Conservation (phyloP, 805 yeast species). For the Wickerhamiella parazyma region DNA sequence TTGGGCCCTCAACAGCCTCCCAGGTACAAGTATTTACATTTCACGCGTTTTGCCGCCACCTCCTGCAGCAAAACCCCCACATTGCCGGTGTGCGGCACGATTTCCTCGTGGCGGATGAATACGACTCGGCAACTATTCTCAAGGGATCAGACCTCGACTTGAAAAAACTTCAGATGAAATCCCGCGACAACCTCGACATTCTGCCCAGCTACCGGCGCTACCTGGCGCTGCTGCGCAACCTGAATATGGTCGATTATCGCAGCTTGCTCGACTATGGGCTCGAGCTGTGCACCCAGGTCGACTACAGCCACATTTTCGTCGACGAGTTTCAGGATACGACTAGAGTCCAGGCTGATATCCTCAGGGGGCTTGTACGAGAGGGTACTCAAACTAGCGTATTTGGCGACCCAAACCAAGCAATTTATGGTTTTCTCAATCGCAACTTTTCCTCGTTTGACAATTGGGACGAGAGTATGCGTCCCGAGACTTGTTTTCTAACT, state of each 20-base stretch:
- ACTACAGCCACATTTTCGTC: constrained; percentile 58
- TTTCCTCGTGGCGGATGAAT: constrained; percentile 50
- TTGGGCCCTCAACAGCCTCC: not conserved
- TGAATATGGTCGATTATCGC: constrained; percentile 61
- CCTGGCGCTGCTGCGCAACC: constrained; percentile 32
- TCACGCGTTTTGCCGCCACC: constrained; percentile 63
- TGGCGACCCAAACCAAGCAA: constrained; percentile 95
- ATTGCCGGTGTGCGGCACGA: constrained; percentile 23
- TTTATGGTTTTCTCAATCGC: constrained; percentile 71
- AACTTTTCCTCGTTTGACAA: constrained; percentile 49
- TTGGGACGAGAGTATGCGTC: constrained; percentile 22
- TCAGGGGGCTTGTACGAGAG: constrained; percentile 31
- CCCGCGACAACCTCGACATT: not conserved
- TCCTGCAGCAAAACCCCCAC: constrained; percentile 26
- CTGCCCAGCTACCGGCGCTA: constrained; percentile 33
- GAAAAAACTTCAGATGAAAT: not conserved
- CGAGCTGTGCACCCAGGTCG: constrained; percentile 36
- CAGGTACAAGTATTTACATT: constrained; percentile 68
- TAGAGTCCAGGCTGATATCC: constrained; percentile 54
- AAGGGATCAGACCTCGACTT: constrained; percentile 24
- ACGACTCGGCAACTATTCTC: constrained; percentile 40
- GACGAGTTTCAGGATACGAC: constrained; percentile 96
- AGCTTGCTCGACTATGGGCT: constrained; percentile 53
- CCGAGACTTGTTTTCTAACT: constrained; percentile 33
- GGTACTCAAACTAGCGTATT: constrained; percentile 54